These are phyloP conservation scores for Phylloporus arenicola DNA, from an alignment of 768 basidiomycete species.

Conservation along the genomic window DNA sequence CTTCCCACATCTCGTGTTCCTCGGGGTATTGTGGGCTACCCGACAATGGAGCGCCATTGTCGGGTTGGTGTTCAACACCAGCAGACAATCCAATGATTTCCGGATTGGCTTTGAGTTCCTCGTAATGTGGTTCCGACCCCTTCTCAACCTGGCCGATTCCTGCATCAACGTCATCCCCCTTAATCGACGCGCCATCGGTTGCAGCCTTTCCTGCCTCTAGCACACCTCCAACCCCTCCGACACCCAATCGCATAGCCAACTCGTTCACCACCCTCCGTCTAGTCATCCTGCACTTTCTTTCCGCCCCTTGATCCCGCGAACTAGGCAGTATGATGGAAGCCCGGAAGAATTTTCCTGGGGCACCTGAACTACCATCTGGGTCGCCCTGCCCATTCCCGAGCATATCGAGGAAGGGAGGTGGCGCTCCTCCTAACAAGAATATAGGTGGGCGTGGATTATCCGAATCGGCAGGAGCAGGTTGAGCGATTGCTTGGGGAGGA, in stretches of 20 bases:
- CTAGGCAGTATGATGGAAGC: conserved; percentile 65
- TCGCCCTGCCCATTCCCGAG: conserved; percentile 14
- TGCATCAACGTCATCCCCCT: conserved; percentile 1
- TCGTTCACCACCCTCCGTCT: conserved; percentile 76
- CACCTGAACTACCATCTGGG: conserved; percentile 10
- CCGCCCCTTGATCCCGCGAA: conserved; percentile 47
- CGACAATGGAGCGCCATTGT: not conserved
- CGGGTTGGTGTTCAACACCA: conserved; percentile 9
- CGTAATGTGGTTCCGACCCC: conserved; percentile 1
- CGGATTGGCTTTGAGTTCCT: conserved; percentile 15
- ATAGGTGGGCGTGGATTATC: conserved; percentile 23
- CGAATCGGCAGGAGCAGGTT: conserved; percentile 22
- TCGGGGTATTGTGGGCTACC: conserved; percentile 13
- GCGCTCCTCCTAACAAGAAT: conserved; percentile 20
- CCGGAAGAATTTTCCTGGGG: conserved; percentile 50
- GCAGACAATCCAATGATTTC: conserved; percentile 13
- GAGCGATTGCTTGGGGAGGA: conserved; percentile 19
- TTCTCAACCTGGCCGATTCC: conserved; percentile 5
- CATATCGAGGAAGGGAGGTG: conserved; percentile 25
- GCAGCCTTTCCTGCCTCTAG: conserved; percentile 35
- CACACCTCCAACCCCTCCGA: conserved; percentile 68
- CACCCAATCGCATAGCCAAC: conserved; percentile 76
- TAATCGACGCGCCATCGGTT: not conserved
- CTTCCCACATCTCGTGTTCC: conserved; percentile 41
- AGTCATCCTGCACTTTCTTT: conserved; percentile 51